These are phyloP conservation scores for Pythium phragmitis DNA, from an alignment of 352 stramenopile species.

Conservation along the genomic window DNA sequence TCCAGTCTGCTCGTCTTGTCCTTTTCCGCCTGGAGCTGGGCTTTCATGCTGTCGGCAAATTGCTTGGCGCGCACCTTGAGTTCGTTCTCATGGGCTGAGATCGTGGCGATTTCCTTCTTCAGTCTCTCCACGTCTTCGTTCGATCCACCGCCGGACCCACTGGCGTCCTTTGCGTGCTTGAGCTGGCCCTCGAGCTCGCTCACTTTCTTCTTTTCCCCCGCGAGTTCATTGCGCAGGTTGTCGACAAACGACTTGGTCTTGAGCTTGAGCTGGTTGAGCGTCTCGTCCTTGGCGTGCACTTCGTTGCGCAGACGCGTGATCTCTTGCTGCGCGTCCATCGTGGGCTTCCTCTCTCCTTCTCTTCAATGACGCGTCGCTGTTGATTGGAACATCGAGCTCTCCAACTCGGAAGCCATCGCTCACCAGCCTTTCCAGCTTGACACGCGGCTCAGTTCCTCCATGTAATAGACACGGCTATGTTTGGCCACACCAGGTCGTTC, in stretches of 20 bases:
- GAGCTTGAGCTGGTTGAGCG: conserved; percentile 76
- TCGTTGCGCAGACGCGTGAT: conserved; percentile 57
- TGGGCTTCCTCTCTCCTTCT: conserved; percentile 9
- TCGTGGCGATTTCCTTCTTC: conserved; percentile 33
- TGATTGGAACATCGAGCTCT: background rate
- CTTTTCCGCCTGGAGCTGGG: conserved; percentile 60
- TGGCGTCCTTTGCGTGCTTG: conserved; percentile 24
- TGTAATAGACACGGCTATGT: background rate
- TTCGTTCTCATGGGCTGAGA: conserved; percentile 53
- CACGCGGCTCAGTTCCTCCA: background rate
- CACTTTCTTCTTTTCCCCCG: conserved; percentile 67
- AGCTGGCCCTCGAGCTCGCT: conserved; percentile 53
- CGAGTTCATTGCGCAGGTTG: conserved; percentile 67
- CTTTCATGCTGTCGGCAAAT: conserved; percentile 68
- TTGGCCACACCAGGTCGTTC: background rate
- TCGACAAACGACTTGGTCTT: conserved; percentile 86
- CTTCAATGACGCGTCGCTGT: background rate
- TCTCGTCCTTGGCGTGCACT: conserved; percentile 71
- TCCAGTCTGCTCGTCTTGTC: conserved; percentile 51
- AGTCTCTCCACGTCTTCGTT: conserved; percentile 36
- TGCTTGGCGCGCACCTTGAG: conserved; percentile 68
- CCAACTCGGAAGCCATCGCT: background rate
- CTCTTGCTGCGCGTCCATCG: conserved; percentile 38
- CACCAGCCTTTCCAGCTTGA: background rate
- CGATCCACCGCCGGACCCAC: background rate